Base-by-base conservation (phyloP, 2,329 filamentous ascomycete species). In the Pestalotiopsis sp. region DNA sequence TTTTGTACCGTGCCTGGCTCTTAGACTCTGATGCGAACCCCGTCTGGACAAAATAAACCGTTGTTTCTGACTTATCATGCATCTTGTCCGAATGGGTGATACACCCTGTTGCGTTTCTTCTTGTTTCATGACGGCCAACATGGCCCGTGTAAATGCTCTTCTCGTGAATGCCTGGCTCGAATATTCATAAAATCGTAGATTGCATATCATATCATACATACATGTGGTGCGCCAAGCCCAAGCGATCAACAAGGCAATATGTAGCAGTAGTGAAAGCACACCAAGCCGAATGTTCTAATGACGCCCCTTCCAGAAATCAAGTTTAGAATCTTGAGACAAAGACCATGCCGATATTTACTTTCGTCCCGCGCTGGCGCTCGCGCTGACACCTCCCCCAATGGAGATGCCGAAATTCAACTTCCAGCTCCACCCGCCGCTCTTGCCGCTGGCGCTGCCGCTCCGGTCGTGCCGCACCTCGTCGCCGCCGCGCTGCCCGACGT, bases 21-120 rank as follows among this genome's bases (percentile, higher is more conserved):
- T 83, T 87, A 86, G 85, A 86, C 83, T 86, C 83, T 84, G 82
- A 84, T 85, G 82, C 83, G 81, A 82, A 81, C 81, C 83, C 31
- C 82, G 84, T 85, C 83, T 86, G 84, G 84, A 86, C 83, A 86
- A 78, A 76, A 78, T 82, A 82, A 84, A 83, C 81, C 81, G 82
- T 78, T 67, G 59, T 67, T 64, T 63, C 69, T 45, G 27, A 62
- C 23, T 59, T 52, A 52, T 1, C 11, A 6, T 52, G 45, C 45
- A 9, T 52, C 45, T 52, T n/a, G 17, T n/a, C n/a, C 3, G 45
- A 52, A n/a, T 49, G 7, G 7, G 17, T 52, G 45, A n/a, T 23
- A 9, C 31, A 36, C 31, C 31, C 9, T 36, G 31, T 36, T 36
- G 7, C 31, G 31, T 36, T 36, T 36, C 27, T 31, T 31, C 31